Evolutionary conservation across 2,329 filamentous ascomycete species (phyloP), one percentile per base, ranked within the genome.

Genomic region (Mycosphaerella sp.): DNA sequence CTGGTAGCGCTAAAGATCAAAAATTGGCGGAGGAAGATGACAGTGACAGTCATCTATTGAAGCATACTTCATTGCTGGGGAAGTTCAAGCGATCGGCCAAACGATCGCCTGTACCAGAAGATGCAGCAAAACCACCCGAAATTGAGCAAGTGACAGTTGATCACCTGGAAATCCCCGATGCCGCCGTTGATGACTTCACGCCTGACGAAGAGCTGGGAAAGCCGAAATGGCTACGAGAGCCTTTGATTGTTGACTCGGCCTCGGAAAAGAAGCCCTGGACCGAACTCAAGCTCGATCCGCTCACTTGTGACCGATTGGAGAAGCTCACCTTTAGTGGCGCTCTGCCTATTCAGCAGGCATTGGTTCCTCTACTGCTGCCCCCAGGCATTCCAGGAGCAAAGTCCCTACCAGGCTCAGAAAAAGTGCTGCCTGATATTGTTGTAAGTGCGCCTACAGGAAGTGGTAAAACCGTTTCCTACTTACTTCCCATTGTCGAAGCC

Each of bases 371-470:
- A 36, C 77, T 98, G 4, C 74, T 95, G 3, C 61, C 62, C n/a
- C 62, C 83, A 81, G 17, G 80, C 78, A 53, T 50, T 4, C 36
- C 52, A 25, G 65, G 63, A 3, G 56, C 64, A 12, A 52, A 35
- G 3, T 65, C 52, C 42, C 27, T 59, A 3, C 56, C 59, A 12
- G 64, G 63, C 5, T 62, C 62, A 10, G 62, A 66, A 34, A 45
- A 45, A 17, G 49, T 64, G n/a, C 0, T 66, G 7, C 76, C 79
- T 37, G 93, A 98, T 67, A 70, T 98, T 4, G 85, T 95, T 40
- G 84, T 98, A 2, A 93, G 89, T 6, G 93, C 94, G 0, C 87
- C 91, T 1, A 98, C 93, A 0, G 93, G 93, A 7, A 97, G 93
- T 0, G 93, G 93, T 50, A 98, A 98, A 67, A 98, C 93, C 0